Evolutionary conservation across 2,329 filamentous ascomycete species (phyloP), one percentile per base, ranked within the genome.

Genomic region (Fusarium phyllophilum): DNA sequence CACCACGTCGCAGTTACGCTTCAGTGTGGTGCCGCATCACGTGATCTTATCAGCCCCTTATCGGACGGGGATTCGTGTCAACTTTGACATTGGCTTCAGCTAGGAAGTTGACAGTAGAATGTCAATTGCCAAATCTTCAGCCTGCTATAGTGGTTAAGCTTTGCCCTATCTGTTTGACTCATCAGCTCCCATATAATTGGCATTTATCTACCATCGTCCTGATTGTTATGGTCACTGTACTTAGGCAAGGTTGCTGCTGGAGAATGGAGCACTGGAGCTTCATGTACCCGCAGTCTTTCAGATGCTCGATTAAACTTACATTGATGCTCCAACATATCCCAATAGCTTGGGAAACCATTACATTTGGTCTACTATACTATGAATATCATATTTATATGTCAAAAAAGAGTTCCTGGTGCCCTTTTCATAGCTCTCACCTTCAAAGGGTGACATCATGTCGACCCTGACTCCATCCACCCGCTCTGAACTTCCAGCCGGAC

Each of bases 1-100:
- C 82, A 83, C 81, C 82, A 84, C 81, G 82, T 83, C 77, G 82
- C 78, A 81, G 80, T 75, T 79, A 80, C 72, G 75, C 74, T 70
- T 82, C 72, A 73, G 73, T 70, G 66, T 67, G 68, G 78, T 74
- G 72, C 55, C 41, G 26, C 44, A 51, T 82, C 82, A 83, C 82
- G 82, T 83, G 82, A 82, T 42, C 52, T 72, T 76, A 78, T 79
- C 72, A 59, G 71, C 62, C 68, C 66, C 75, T 77, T 78, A 78
- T 78, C 76, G 69, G 69, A 62, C 68, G 34, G 60, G 71, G 75
- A 78, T 73, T 72, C 70, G 71, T 78, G 75, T 78, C 72, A 78
- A 78, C 74, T 78, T 77, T 67, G 48, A 46, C 15, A 41, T 36
- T 38, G 41, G 24, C 52, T 68, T 49, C n/a, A 57, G 58, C 38